Evolutionary conservation across 345 rosid species (phyloP), one percentile per base, ranked within the genome.

Genomic region (Hibiscus tridactylites): DNA sequence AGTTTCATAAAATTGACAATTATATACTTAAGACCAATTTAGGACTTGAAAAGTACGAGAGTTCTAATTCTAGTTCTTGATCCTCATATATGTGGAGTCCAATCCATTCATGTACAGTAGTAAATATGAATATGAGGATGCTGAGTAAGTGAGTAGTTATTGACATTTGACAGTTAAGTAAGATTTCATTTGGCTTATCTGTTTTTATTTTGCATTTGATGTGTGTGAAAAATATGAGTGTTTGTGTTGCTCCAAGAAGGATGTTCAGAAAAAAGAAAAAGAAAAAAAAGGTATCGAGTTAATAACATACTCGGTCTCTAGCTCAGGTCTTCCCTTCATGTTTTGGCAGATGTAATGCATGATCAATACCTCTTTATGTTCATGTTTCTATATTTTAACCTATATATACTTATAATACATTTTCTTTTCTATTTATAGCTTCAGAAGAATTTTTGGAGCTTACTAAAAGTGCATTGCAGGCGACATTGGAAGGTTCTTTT

Each of bases 361-460:
- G 37, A 33, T 33, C 1, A 5, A 0, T 19, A 19, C 53, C 17
- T 12, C 5, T 61, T 31, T 65, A 65, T 65, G 10, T 42, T 11
- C 33, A 1, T 42, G 53, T 19, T 65, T 44, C 8, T 63, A 19
- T 21, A 39, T 13, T 21, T 42, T 2, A 64, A 24, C 16, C 17
- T 47, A 65, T n/a, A 11, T 11, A 46, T 10, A 24, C 24, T 21
- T 21, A 21, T 21, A 21, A 21, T 9, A 60, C 37, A 73, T 39
- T 6, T 49, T 56, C 52, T 17, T 13, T 46, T 67, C 53, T 68
- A 4, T 68, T 60, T 85, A 81, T 87, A 95, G 98, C 97, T 73
- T 92, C 98, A 31, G 97, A 92, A 77, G 99, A 95, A 54, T 95
- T 95, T 86, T 83, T 95, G 90, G 99, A 92, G 81, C 99, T 92